These are phyloP conservation scores for Elsinoe batatas DNA, from an alignment of 2,329 filamentous ascomycete species.

Conservation along the genomic window DNA sequence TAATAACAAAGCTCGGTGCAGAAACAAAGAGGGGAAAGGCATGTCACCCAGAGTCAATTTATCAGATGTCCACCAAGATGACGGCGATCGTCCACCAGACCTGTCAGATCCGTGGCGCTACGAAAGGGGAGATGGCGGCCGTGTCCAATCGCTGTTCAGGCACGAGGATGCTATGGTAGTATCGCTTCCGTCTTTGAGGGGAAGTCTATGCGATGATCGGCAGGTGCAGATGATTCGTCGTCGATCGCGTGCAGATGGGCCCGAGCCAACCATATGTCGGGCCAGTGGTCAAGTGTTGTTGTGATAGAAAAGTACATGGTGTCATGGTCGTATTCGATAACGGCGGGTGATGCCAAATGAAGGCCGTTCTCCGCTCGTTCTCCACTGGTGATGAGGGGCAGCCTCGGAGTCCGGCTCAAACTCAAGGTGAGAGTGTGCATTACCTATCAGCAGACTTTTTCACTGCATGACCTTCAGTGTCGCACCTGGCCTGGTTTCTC, in stretches of 20 bases:
- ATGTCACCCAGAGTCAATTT: neutral
- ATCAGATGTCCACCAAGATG: slow-evolving; percentile 2
- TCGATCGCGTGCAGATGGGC: neutral
- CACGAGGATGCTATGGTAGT: neutral
- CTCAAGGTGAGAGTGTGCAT: no score
- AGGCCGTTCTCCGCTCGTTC: neutral
- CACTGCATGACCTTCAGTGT: no score
- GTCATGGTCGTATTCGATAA: neutral
- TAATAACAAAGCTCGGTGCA: neutral
- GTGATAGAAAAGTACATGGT: neutral
- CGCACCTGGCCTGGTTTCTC: no score
- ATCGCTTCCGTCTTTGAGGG: slow-evolving; percentile 1
- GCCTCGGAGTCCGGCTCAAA: no score
- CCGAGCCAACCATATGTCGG: neutral
- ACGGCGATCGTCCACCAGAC: neutral
- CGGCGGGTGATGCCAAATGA: slow-evolving; percentile 1
- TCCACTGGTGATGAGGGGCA: no score
- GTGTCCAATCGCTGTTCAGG: neutral
- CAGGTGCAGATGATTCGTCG: slow-evolving; percentile 4
- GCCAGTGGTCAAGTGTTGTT: neutral
- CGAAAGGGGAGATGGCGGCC: neutral
- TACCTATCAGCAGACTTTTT: no score
- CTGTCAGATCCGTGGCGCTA: neutral
- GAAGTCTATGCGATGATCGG: neutral
- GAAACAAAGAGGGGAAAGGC: neutral